phyloP scores from a whole-genome alignment of 2,329 filamentous ascomycete genomes.

The Venturia pyrina region DNA sequence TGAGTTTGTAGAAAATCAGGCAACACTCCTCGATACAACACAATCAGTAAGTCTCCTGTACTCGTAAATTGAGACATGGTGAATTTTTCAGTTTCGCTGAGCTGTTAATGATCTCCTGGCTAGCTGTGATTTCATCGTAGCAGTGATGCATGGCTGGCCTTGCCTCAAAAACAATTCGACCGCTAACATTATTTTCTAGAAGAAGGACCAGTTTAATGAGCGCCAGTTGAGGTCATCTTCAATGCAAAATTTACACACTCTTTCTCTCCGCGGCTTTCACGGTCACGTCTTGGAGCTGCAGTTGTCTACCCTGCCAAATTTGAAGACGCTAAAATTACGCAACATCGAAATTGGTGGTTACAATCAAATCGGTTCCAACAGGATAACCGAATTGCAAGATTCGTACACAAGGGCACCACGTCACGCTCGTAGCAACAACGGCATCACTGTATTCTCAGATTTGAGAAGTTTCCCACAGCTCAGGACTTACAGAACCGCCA shows the following conservation, averaged over 20 bases:
- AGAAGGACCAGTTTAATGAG: background rate
- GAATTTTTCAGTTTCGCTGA: background rate
- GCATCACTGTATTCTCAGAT: background rate
- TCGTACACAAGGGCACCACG: background rate
- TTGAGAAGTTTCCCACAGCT: background rate
- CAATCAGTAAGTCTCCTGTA: background rate
- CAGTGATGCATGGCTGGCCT: background rate
- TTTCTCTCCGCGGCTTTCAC: background rate
- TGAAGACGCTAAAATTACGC: background rate
- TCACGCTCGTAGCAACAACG: background rate
- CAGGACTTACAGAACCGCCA: background rate
- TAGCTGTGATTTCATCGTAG: background rate
- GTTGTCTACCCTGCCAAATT: background rate
- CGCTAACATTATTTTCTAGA: background rate
- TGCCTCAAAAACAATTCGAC: background rate
- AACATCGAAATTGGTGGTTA: background rate
- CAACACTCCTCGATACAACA: background rate
- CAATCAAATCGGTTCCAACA: background rate
- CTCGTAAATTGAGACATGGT: background rate
- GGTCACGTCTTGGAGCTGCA: background rate
- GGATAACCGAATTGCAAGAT: background rate
- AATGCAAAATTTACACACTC: background rate
- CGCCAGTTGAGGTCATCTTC: background rate
- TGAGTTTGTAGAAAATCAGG: background rate
- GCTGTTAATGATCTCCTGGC: background rate